phyloP scores from a whole-genome alignment of 306 rosid genomes.

The Pterocarpus santalinus region DNA sequence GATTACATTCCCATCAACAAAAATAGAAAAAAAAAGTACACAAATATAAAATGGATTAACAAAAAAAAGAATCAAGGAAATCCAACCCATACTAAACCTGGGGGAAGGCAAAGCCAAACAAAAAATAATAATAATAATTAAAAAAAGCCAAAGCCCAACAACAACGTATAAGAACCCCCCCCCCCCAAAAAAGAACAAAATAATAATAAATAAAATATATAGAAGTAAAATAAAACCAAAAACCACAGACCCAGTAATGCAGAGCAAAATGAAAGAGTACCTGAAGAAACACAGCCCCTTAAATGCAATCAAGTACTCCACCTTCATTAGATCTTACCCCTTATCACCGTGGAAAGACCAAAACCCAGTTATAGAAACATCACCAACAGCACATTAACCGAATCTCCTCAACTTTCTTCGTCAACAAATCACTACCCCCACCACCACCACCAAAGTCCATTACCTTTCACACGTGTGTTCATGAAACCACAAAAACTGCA shows the following conservation, averaged over 20 bases:
- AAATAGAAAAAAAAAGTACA: conserved; percentile 2
- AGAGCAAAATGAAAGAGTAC: conserved; percentile 53
- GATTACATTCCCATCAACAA: conserved; percentile 53
- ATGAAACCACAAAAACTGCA: conserved; percentile 39
- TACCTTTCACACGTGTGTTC: conserved; percentile 23
- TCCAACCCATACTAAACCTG: conserved; percentile 46
- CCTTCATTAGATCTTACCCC: conserved; percentile 70
- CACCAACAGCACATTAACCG: conserved; percentile 53
- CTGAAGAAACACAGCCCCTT: conserved; percentile 58
- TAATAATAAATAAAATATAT: neutral
- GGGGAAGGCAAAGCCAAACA: conserved; percentile 46
- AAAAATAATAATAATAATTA: conserved; percentile 26
- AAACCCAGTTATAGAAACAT: conserved; percentile 42
- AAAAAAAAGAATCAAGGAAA: conserved; percentile 33
- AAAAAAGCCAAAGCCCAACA: conserved; percentile 56
- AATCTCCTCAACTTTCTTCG: conserved; percentile 41
- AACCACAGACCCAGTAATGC: conserved; percentile 51
- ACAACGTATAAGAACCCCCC: conserved; percentile 27
- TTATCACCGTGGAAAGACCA: conserved; percentile 41
- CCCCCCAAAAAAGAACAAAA: neutral
- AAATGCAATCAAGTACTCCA: conserved; percentile 50
- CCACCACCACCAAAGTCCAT: conserved; percentile 42
- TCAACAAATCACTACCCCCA: conserved; percentile 41
- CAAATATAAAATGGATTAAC: conserved; percentile 16
- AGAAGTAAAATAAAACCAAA: neutral